Evolutionary conservation across 2,329 filamentous ascomycete genomes (phyloP).

Genomic region (Zymoseptoria crescenta): DNA sequence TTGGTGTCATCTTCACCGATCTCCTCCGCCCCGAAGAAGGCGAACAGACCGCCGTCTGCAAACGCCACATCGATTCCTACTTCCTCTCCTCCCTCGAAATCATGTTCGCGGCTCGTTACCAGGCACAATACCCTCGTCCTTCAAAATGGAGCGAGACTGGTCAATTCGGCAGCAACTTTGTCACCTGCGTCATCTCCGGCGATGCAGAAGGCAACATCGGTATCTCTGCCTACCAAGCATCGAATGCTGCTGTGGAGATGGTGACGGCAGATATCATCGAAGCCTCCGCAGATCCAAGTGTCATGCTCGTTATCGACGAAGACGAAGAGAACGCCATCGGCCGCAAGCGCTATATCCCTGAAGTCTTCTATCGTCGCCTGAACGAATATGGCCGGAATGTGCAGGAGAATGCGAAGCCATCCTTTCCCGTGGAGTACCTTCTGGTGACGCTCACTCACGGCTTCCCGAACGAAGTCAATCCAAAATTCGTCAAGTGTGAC

Average conservation of each 20-base stretch:
- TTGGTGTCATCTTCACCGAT: slow-evolving; percentile 94
- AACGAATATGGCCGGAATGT: slow-evolving; percentile 97
- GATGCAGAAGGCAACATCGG: slow-evolving; percentile 82
- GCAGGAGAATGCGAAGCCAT: slow-evolving; percentile 92
- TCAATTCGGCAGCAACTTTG: slow-evolving; percentile 89
- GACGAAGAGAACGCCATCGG: slow-evolving; percentile 62
- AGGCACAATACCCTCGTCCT: slow-evolving; percentile 78
- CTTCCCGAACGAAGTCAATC: slow-evolving; percentile 60
- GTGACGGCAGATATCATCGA: slow-evolving; percentile 90
- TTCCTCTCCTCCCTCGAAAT: slow-evolving; percentile 90
- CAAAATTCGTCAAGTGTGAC: slow-evolving; percentile 65
- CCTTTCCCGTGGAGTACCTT: slow-evolving; percentile 93
- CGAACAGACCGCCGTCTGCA: slow-evolving; percentile 79
- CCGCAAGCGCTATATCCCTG: slow-evolving; percentile 82
- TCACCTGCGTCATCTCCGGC: slow-evolving; percentile 91
- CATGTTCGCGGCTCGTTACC: slow-evolving; percentile 76
- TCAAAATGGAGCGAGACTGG: slow-evolving; percentile 97
- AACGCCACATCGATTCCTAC: slow-evolving; percentile 90
- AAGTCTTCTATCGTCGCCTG: slow-evolving; percentile 91
- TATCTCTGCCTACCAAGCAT: slow-evolving; percentile 88
- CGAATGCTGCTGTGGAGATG: slow-evolving; percentile 95
- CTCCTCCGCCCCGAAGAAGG: slow-evolving; percentile 64
- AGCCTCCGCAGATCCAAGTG: slow-evolving; percentile 81
- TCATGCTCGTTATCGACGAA: slow-evolving; percentile 92
- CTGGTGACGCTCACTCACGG: slow-evolving; percentile 94